A percentile compares a stretch with the other conserved stretches of the same genome.
phyloP scores from a whole-genome alignment of 805 yeast genomes.

The Starmera amethionina region DNA sequence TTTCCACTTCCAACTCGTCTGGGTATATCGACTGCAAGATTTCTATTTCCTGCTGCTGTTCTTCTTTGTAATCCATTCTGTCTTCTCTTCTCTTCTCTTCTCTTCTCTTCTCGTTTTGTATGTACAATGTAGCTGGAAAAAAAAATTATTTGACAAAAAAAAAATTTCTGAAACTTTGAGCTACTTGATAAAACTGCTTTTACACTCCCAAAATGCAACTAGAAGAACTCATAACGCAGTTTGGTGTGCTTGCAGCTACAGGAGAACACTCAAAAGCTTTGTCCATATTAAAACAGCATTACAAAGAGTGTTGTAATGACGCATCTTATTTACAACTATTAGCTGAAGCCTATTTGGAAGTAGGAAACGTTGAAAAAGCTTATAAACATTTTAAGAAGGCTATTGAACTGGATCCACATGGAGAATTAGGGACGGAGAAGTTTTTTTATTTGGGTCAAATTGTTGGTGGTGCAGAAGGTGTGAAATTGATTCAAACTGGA shows the following conservation, averaged over 20 bases:
- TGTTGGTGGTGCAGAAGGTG: constrained; percentile 72
- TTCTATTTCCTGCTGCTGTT: constrained; percentile 84
- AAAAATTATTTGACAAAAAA: not conserved
- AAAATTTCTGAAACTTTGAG: not conserved
- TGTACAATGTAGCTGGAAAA: not conserved
- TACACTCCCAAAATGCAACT: not conserved
- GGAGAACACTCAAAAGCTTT: constrained; percentile 3
- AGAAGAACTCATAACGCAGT: constrained; percentile 3
- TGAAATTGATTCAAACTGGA: constrained; percentile 53
- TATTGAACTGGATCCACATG: constrained; percentile 62
- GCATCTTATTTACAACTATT: constrained; percentile 42
- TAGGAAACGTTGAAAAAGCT: constrained; percentile 72
- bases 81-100: not conserved
- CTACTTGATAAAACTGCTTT: not conserved
- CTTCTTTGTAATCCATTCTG: constrained; percentile 70
- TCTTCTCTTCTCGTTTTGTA: not conserved
- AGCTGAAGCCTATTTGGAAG: constrained; percentile 76
- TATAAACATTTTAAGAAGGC: constrained; percentile 50
- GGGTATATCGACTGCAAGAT: constrained; percentile 89
- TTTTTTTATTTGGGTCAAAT: constrained; percentile 88
- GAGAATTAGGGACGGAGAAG: constrained; percentile 62
- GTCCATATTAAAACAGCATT: constrained; percentile 23
- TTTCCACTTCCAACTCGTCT: constrained; percentile 50
- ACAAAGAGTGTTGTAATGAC: constrained; percentile 24
- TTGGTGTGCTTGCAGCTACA: constrained; percentile 4